phyloP scores from a whole-genome alignment of 257 asterid species.

The Solanum bulbocastanum region DNA sequence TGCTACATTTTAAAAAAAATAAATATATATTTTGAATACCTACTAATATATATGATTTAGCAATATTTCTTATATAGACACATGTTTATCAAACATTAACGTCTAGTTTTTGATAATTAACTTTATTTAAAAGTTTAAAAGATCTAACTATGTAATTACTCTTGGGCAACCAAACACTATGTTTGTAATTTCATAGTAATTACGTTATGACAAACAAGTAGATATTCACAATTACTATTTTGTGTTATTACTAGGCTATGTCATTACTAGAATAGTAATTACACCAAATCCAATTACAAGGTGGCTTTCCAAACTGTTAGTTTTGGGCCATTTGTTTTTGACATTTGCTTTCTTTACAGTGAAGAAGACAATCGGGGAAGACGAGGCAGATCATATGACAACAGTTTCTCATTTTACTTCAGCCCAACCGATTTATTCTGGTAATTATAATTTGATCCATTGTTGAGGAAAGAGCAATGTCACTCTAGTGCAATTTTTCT shows the following conservation, averaged over 20 bases:
- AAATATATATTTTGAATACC: not conserved
- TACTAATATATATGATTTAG: not conserved
- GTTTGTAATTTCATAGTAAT: not conserved
- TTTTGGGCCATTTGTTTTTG: not conserved
- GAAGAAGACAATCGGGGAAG: slow-evolving; percentile 83
- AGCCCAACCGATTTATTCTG: slow-evolving; percentile 78
- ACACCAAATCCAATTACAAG: not conserved
- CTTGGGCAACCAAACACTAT: not conserved
- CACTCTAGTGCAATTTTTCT: not conserved
- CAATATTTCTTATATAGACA: not conserved
- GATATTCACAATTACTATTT: not conserved
- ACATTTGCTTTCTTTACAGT: slow-evolving; percentile 25
- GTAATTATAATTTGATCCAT: slow-evolving; percentile 27
- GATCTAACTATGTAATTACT: not conserved
- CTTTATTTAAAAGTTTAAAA: not conserved
- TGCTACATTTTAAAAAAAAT: not conserved
- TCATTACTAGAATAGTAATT: not conserved
- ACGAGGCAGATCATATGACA: slow-evolving; percentile 64
- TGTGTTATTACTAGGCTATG: not conserved
- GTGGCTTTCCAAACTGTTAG: not conserved
- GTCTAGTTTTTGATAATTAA: not conserved
- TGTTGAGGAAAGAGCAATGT: slow-evolving; percentile 8
- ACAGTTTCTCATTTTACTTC: slow-evolving; percentile 49
- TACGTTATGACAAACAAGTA: not conserved
- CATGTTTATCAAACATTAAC: not conserved